phyloP scores from a whole-genome alignment of 805 yeast genomes.

The Candida arabinofermentans region DNA sequence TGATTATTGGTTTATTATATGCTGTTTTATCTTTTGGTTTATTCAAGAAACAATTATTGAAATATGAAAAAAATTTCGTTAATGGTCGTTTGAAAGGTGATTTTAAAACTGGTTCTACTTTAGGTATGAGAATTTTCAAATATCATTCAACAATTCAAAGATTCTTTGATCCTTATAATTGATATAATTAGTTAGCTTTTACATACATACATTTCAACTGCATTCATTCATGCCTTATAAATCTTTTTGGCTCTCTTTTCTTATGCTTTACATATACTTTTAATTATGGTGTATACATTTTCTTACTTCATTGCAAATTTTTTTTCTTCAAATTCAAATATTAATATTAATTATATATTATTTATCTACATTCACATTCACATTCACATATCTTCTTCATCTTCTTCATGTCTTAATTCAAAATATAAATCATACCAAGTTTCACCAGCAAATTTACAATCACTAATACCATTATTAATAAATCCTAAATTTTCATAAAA shows the following conservation, averaged over 20 bases:
- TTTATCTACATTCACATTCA: no score
- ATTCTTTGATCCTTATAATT: conserved; percentile 48
- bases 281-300: neutral
- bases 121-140: conserved; percentile 64
- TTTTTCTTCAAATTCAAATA: no score
- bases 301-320: neutral
- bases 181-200: neutral
- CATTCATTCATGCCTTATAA: no score
- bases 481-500: conserved; percentile 86
- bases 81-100: conserved; percentile 37
- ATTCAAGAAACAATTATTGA: conserved; percentile 32
- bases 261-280: neutral
- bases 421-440: conserved; percentile 57
- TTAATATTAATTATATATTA: no score
- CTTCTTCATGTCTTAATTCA: conserved; percentile 40
- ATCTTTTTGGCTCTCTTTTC: no score
- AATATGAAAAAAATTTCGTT: conserved; percentile 36
- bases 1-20: conserved; percentile 52
- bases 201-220: no score
- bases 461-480: conserved; percentile 59
- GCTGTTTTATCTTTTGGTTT: conserved; percentile 41
- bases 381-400: conserved; percentile 31
- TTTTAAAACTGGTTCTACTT: conserved; percentile 40
- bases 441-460: conserved; percentile 53
- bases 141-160: conserved; percentile 43